Conservation (phyloP, 2,329 filamentous ascomycete species). For the Cryphonectria nitschkei region DNA sequence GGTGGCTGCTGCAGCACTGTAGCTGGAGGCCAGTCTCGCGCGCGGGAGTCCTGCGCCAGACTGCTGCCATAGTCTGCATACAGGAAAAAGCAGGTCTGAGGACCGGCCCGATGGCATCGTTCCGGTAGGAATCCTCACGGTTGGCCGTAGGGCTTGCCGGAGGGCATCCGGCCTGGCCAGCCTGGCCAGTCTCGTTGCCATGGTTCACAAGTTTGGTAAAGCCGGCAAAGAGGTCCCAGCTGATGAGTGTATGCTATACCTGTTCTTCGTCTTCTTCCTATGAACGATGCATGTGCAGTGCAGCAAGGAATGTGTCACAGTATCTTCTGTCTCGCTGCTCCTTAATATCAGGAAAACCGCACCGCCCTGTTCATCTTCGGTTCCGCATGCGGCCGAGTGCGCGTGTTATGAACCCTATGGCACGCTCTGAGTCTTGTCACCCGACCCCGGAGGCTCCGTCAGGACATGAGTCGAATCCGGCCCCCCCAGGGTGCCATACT, state of each 20-base stretch:
- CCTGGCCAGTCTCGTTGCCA: background rate
- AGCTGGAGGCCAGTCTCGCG: background rate
- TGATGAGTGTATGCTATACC: background rate
- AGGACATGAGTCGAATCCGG: background rate
- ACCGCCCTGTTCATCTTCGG: background rate
- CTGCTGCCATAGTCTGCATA: background rate
- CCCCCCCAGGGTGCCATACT: background rate
- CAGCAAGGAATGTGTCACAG: background rate
- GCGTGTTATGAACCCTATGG: background rate
- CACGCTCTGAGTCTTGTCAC: background rate
- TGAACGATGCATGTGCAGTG: background rate
- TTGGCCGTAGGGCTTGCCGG: background rate
- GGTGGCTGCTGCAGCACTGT: constrained; percentile 37
- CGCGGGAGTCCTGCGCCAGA: background rate
- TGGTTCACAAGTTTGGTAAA: background rate
- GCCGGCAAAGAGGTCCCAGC: background rate
- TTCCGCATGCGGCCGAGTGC: background rate
- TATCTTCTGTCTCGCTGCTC: background rate
- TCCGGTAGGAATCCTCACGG: background rate
- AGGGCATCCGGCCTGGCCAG: background rate
- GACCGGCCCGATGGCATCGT: background rate
- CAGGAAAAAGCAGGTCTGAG: background rate
- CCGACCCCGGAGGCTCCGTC: background rate
- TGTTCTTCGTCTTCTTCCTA: too few species aligned
- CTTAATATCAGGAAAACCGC: background rate